phyloP scores from a whole-genome alignment of 148 eudicot species.

The Mesembryanthemum crystallinum region DNA sequence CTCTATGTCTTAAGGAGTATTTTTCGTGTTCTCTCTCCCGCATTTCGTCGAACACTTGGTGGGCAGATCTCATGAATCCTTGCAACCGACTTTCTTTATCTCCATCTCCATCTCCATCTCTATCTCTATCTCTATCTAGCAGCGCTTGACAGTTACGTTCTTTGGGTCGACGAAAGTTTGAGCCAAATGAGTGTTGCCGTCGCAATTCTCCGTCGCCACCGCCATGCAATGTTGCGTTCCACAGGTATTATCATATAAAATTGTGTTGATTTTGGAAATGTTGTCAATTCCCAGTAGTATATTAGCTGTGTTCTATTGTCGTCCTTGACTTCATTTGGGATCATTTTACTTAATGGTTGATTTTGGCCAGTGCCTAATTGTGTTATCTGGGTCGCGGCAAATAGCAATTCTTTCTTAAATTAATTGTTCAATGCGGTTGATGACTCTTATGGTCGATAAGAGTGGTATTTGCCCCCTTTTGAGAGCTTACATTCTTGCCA shows the following conservation, averaged over 20 bases:
- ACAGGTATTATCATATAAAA: constrained; percentile 22
- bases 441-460: neutral
- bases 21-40: neutral
- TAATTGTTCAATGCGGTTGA: neutral
- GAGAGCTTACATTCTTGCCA: too few species aligned
- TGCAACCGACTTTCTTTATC: too few species aligned
- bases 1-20: neutral
- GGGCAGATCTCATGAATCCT: constrained; percentile 9
- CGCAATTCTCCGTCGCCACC: constrained; percentile 35
- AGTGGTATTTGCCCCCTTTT: neutral
- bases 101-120: too few species aligned
- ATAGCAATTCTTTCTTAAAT: neutral
- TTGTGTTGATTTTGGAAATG: neutral
- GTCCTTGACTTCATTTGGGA: neutral
- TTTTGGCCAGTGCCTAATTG: neutral
- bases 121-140: too few species aligned
- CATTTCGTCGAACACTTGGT: constrained; percentile 32
- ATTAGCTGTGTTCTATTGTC: neutral
- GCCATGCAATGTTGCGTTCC: constrained; percentile 24
- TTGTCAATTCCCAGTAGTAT: neutral
- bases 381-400: neutral
- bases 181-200: constrained; percentile 29
- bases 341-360: neutral
- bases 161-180: neutral
- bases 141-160: neutral